Evolutionary conservation across 225 moss, liverwort and hornwort species (phyloP), one percentile per base, ranked within the genome.

Genomic region (Sphagnum contortum): DNA sequence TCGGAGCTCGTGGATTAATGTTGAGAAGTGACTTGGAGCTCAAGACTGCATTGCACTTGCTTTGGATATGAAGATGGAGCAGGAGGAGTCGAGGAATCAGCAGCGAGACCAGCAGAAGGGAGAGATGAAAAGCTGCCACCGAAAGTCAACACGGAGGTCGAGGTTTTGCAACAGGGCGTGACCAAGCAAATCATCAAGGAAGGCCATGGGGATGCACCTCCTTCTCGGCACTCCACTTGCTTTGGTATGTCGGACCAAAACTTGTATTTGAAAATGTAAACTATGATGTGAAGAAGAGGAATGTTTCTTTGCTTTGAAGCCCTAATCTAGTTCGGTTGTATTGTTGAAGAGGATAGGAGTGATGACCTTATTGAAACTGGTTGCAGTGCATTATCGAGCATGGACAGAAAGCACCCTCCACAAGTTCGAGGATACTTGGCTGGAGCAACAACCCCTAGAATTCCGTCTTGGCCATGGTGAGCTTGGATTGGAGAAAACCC

Each of bases 381-480:
- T 12, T 73, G 72, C 82, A 98, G 96, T 98, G 74, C 93, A 98
- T 73, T 98, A 86, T 70, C 84, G 87, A 79, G 93, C 75, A 55
- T 98, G 98, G 98, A 69, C 88, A 57, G 57, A 63, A 45, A 86
- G 71, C 65, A 77, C 85, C 44, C 73, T 83, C 79, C 98, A 98
- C 79, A 98, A 93, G 71, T 98, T 98, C 69, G 74, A 89, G 72
- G 98, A 98, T 62, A 93, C 98, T 7, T 98, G 93, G 98, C 77
- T 84, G 29, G 98, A 98, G 77, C 87, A 90, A 46, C 78, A 91
- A 65, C 90, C 89, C 6, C 64, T 74, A 45, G 93, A 93, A 70
- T 71, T 98, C 73, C 74, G 90, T 46, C 78, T 92, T 61, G 92
- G 95, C 72, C 96, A 91, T 70, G 92, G 92, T 96, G 78, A 76